Percentiles rank a stretch among this genome's conserved stretches.
These are phyloP conservation scores for Pythium myriotylum DNA, from an alignment of 352 stramenopile species.

Conservation along the genomic window DNA sequence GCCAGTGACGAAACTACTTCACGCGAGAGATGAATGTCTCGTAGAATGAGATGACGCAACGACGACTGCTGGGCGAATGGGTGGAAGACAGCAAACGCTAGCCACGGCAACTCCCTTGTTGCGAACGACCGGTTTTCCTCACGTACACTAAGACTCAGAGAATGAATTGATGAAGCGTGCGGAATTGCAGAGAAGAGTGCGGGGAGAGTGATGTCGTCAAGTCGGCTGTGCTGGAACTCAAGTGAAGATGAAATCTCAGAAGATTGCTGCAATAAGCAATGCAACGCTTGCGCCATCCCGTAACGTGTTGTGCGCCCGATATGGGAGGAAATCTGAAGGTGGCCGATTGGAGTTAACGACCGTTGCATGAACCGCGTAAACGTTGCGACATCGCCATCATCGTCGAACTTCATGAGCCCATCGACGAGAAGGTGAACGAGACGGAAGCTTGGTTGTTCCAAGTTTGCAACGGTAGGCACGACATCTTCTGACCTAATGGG, in stretches of 20 bases:
- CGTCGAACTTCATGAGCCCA: not conserved
- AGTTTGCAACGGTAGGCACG: no score
- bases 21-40: not conserved
- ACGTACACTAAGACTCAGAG: not conserved
- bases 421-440: not conserved
- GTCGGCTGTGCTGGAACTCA: not conserved
- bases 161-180: not conserved
- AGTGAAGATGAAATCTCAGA: not conserved
- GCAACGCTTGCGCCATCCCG: not conserved
- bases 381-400: not conserved
- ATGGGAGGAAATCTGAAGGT: not conserved
- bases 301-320: not conserved
- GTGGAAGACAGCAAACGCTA: slow-evolving; percentile 6
- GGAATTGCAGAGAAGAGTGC: slow-evolving; percentile 4
- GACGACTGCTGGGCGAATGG: not conserved
- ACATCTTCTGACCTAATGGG: no score
- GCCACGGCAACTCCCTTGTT: not conserved
- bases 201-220: not conserved
- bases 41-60: not conserved
- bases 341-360: not conserved
- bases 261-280: not conserved
- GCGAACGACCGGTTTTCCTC: not conserved
- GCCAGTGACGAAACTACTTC: not conserved
- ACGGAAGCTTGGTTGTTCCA: not conserved
- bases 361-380: not conserved